Conservation (phyloP, 169 alveolate species). For the Perkinsus olseni region DNA sequence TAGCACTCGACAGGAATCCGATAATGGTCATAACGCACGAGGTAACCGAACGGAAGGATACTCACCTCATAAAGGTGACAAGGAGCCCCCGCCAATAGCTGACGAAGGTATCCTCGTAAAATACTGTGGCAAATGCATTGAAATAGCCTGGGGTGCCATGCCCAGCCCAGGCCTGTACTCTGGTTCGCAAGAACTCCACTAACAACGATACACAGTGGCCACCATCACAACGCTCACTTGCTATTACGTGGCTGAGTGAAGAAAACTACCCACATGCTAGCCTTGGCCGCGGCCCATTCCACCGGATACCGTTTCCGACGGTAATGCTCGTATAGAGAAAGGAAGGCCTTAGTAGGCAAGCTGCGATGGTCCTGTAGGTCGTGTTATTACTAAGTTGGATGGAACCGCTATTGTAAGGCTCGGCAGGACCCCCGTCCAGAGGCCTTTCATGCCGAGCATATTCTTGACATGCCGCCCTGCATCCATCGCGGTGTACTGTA, state of each 20-base stretch:
- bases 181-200: not conserved
- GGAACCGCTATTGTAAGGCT: not conserved
- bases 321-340: not conserved
- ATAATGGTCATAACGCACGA: too few relatives aligned
- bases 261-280: not conserved
- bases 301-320: not conserved
- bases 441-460: not conserved
- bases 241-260: not conserved
- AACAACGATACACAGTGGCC: not conserved
- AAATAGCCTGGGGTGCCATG: not conserved
- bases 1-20: too few relatives aligned
- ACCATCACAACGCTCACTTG: not conserved
- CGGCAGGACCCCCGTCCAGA: not conserved
- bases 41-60: too few relatives aligned
- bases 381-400: not conserved
- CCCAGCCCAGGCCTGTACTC: not conserved
- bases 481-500: not conserved
- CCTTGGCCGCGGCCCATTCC: not conserved
- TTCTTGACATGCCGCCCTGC: not conserved
- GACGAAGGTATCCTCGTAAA: not conserved
- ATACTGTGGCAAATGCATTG: not conserved
- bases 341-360: not conserved
- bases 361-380: not conserved
- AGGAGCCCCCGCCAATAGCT: not conserved
- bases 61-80: not conserved